Base-by-base conservation (phyloP, 164 flowering plant genomes). In the Berberis vulgaris region DNA sequence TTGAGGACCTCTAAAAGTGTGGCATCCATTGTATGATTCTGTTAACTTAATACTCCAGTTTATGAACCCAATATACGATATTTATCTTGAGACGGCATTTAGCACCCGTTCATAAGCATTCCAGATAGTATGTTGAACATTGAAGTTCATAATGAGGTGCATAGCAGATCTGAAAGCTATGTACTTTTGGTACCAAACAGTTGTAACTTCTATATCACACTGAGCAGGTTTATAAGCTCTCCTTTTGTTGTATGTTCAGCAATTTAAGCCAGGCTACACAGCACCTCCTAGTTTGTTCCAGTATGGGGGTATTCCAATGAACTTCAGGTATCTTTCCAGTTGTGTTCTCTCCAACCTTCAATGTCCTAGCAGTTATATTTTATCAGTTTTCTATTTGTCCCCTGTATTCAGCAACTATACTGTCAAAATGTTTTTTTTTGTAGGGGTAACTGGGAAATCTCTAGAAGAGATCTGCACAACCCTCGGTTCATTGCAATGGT, bases 371-470 rank as follows among this genome's bases (percentile, higher is more conserved):
- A 26, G 26, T 26, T 26, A 26, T 26, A 26, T 26, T 26, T 26
- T 26, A 26, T 26, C 26, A 26, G 26, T 26, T 26, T 26, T 26
- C 26, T 26, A 26, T 26, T 26, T 26, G 26, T 26, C 26, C 26
- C 26, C 26, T 26, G 26, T 26, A 26, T 26, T 26, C 26, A 26
- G 9, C 10, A 46, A 2, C 6, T 2, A 57, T 3, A 52, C 6
- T 57, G 13, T 54, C 39, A 47, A 54, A 39, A 10, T 60, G 45
- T 63, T 56, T 10, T 52, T 60, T 45, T 54, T 59, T 69, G 55
- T 72, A 89, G 91, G 76, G 83, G 83, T 59, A 76, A 73, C 64
- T 87, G 94, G 94, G 97, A 82, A 70, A 73, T 85, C 41, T 60
- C 84, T 41, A 76, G 83, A 72, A 71, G 82, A 60, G 86, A 79